These are phyloP conservation scores for Aureobasidium uvarum DNA, from an alignment of 2,329 filamentous ascomycete genomes.

Conservation along the genomic window DNA sequence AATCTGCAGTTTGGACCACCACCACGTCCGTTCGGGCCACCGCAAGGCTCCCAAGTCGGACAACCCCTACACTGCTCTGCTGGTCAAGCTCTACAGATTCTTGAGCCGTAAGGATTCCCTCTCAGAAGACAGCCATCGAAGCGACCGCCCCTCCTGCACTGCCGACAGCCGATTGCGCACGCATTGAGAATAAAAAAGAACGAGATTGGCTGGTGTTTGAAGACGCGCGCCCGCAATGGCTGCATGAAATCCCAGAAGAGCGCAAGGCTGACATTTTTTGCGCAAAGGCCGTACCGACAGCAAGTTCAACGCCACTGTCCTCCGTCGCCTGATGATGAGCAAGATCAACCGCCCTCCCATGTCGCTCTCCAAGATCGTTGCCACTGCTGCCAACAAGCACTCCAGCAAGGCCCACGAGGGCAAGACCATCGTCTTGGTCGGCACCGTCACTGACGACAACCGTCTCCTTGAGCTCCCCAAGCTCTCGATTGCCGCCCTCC, in stretches of 20 bases:
- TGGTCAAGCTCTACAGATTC: slow-evolving; percentile 68
- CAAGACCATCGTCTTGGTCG: slow-evolving; percentile 89
- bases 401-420: slow-evolving; percentile 59
- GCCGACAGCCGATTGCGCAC: slow-evolving; percentile 3
- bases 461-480: slow-evolving; percentile 87
- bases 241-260: slow-evolving; percentile 6
- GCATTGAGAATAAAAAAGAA: not conserved
- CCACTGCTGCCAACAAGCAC: slow-evolving; percentile 54
- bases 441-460: slow-evolving; percentile 97
- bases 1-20: slow-evolving; percentile 47
- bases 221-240: not conserved
- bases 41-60: slow-evolving; percentile 79
- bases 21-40: slow-evolving; percentile 63
- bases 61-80: slow-evolving; percentile 55
- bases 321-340: slow-evolving; percentile 97
- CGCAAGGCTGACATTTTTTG: slow-evolving; percentile 28
- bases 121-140: slow-evolving; percentile 1
- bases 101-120: slow-evolving; percentile 33
- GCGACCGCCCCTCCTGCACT: slow-evolving; percentile 1
- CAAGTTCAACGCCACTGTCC: slow-evolving; percentile 97
- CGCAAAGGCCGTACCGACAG: slow-evolving; percentile 84
- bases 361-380: slow-evolving; percentile 86
- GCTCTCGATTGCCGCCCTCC: slow-evolving; percentile 87
- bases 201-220: slow-evolving; percentile 2
- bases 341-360: slow-evolving; percentile 93